Evolutionary conservation across 2,329 filamentous ascomycete species (phyloP).

Genomic region (Paraconiothyrium sp.): DNA sequence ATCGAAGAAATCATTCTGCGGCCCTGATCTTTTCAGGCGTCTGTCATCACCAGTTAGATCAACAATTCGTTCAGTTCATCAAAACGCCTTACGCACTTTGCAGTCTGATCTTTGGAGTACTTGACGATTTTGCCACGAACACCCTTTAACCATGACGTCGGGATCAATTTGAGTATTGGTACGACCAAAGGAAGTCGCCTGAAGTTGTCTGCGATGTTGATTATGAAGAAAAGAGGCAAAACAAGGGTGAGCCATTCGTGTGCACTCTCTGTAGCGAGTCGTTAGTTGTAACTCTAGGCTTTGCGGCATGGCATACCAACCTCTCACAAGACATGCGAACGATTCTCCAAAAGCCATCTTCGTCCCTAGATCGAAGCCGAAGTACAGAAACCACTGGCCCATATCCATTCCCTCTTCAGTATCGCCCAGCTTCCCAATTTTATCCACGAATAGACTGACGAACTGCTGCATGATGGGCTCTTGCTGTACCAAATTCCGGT

Average conservation of each 20-base stretch:
- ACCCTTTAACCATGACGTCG: background rate
- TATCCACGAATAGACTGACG: conserved; percentile 1
- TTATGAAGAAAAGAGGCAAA: background rate
- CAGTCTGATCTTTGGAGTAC: conserved; percentile 12
- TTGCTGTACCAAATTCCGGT: background rate
- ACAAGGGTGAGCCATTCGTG: conserved; percentile 9
- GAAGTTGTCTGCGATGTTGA: conserved; percentile 1
- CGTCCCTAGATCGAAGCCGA: conserved; percentile 29
- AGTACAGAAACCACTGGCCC: conserved; percentile 13
- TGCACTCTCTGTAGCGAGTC: background rate
- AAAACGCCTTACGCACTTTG: background rate
- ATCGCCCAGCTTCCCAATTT: conserved; percentile 9
- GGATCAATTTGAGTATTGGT: background rate
- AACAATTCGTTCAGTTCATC: background rate
- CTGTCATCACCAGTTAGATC: background rate
- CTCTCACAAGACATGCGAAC: conserved; percentile 24
- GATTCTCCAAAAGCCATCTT: conserved; percentile 38
- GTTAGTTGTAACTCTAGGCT: background rate
- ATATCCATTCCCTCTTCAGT: conserved; percentile 6
- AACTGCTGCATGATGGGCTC: conserved; percentile 1
- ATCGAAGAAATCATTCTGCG: conserved; percentile 6
- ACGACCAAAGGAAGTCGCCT: conserved; percentile 4
- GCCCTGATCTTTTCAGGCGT: background rate
- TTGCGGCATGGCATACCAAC: background rate
- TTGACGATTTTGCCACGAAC: conserved; percentile 3